Conservation (phyloP, 1,139 yeast genomes). For the Zygosaccharomyces pseudobailii region DNA sequence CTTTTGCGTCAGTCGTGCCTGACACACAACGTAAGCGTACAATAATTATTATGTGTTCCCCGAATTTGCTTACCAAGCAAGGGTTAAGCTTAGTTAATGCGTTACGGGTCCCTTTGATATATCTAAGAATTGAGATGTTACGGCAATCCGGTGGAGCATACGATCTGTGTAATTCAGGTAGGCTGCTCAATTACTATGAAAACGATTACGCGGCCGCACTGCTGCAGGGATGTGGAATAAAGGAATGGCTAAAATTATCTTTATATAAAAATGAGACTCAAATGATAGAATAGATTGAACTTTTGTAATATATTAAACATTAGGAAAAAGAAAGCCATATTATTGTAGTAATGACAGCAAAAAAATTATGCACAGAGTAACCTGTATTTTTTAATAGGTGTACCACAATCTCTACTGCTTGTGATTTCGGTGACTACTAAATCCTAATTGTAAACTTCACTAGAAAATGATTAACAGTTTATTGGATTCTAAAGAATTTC, state of each 20-base stretch:
- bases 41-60: conserved; percentile 49
- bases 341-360: too few relatives aligned
- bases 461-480: too few relatives aligned
- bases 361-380: fast-evolving
- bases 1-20: conserved; percentile 44
- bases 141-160: conserved; percentile 33
- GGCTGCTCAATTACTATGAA: conserved; percentile 28
- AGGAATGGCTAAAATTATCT: conserved; percentile 27
- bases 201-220: conserved; percentile 28
- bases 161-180: conserved; percentile 40
- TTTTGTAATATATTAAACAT: too few relatives aligned
- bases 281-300: too few relatives aligned
- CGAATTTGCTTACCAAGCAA: conserved; percentile 55
- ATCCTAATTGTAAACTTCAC: neutral
- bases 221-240: conserved; percentile 26
- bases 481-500: too few relatives aligned
- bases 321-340: too few relatives aligned
- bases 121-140: conserved; percentile 39
- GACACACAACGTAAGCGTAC: conserved; percentile 31
- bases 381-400: too few relatives aligned
- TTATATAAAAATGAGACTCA: neutral
- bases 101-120: conserved; percentile 52
- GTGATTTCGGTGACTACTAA: neutral
- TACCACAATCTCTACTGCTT: too few relatives aligned
- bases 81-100: conserved; percentile 53